Conservation (phyloP, 225 moss, liverwort and hornwort genomes). For the Polytrichum formosum region DNA sequence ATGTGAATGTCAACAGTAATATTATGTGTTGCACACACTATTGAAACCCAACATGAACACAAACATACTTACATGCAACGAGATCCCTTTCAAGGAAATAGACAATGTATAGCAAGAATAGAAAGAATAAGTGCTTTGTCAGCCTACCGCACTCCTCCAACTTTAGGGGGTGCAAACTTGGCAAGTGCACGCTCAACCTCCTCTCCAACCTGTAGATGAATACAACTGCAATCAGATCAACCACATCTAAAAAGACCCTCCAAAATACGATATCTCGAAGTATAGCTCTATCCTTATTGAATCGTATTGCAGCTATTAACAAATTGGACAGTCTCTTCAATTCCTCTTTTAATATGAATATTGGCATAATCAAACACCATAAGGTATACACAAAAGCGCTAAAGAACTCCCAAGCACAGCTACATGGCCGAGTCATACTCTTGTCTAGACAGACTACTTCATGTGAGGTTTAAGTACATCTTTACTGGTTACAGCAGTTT, state of each 20-base stretch:
- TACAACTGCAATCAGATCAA: neutral
- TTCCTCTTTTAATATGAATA: neutral
- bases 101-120: too few relatives aligned
- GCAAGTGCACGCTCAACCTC: conserved; percentile 79
- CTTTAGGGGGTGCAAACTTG: conserved; percentile 58
- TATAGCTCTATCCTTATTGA: neutral
- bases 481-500: too few relatives aligned
- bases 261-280: neutral
- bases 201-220: conserved; percentile 55
- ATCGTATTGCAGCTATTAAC: neutral
- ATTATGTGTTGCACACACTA: too few relatives aligned
- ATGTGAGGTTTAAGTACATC: too few relatives aligned
- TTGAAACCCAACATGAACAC: too few relatives aligned
- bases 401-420: too few relatives aligned
- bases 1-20: neutral
- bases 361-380: neutral
- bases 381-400: neutral
- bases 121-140: too few relatives aligned
- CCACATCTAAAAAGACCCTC: neutral
- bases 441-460: too few relatives aligned
- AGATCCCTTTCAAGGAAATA: too few relatives aligned
- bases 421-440: too few relatives aligned
- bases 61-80: too few relatives aligned
- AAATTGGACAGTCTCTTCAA: too few relatives aligned
- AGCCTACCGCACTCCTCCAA: conserved; percentile 33